These are phyloP conservation scores for Epichloe scottii DNA, from an alignment of 2,329 filamentous ascomycete species.

Conservation along the genomic window DNA sequence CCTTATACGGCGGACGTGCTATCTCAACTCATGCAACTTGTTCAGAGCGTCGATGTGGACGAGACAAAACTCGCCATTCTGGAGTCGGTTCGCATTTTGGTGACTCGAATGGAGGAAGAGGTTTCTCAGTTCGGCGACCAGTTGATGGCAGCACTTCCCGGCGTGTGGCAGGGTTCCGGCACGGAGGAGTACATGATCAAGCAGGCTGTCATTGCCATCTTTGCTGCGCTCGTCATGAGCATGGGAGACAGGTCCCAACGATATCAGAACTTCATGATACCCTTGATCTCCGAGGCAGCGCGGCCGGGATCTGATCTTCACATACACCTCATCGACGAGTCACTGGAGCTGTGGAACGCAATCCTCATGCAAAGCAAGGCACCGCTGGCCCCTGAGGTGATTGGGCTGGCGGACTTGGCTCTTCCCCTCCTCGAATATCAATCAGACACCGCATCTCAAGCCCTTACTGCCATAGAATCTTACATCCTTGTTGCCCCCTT, in stretches of 20 bases:
- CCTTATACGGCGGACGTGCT: constrained; percentile 68
- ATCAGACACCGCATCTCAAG: constrained; percentile 48
- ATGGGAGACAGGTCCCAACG: constrained; percentile 67
- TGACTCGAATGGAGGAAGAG: constrained; percentile 68
- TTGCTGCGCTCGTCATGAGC: constrained; percentile 72
- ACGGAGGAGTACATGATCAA: constrained; percentile 82
- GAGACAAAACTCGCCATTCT: constrained; percentile 87
- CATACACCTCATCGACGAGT: constrained; percentile 81
- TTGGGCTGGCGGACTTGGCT: constrained; percentile 47
- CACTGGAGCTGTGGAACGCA: constrained; percentile 75
- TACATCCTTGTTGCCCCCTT: constrained; percentile 60
- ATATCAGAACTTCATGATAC: constrained; percentile 70
- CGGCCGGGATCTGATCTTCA: constrained; percentile 63
- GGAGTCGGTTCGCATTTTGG: constrained; percentile 71
- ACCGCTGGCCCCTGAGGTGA: constrained; percentile 48
- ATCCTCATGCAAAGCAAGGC: constrained; percentile 55
- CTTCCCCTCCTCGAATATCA: constrained; percentile 56
- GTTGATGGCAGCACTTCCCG: constrained; percentile 68
- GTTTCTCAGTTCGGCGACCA: constrained; percentile 59
- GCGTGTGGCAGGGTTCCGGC: constrained; percentile 73
- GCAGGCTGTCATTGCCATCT: constrained; percentile 77
- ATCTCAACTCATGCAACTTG: constrained; percentile 59
- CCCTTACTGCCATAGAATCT: constrained; percentile 52
- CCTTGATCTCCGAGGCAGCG: constrained; percentile 69
- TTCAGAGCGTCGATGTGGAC: constrained; percentile 65